A percentile compares a stretch with the other conserved stretches of the same genome.
These are phyloP conservation scores for Jackrogersella multiformis DNA, from an alignment of 495 filamentous ascomycete genomes.

Conservation along the genomic window DNA sequence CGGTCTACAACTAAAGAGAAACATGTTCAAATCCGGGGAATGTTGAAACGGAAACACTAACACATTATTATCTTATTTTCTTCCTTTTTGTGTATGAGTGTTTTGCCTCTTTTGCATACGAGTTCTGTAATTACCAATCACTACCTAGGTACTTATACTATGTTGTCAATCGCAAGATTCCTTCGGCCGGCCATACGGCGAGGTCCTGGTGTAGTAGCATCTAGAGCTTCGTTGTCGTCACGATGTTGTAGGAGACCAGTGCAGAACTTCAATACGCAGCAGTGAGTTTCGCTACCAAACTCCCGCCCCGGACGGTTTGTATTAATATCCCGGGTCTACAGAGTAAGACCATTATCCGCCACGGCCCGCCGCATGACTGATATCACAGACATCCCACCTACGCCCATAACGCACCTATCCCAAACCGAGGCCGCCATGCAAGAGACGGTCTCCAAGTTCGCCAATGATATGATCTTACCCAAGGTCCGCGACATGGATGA, in stretches of 20 bases:
- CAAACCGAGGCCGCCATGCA: constrained; percentile 90
- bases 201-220: constrained; percentile 55
- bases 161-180: constrained; percentile 75
- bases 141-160: constrained; percentile 49
- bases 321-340: constrained; percentile 19
- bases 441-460: constrained; percentile 90
- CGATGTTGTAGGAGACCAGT: constrained; percentile 50
- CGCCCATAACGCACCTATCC: constrained; percentile 91
- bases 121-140: constrained; percentile 1
- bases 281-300: constrained; percentile 51
- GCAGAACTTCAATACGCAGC: constrained; percentile 49
- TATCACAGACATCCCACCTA: constrained; percentile 78
- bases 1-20: too few relatives aligned
- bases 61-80: constrained; percentile 2
- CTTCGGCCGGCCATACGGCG: constrained; percentile 74
- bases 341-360: constrained; percentile 72
- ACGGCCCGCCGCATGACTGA: constrained; percentile 70
- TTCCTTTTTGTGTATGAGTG: constrained; percentile 8
- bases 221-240: constrained; percentile 57
- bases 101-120: background rate
- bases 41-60: constrained; percentile 5
- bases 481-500: constrained; percentile 99
- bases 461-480: constrained; percentile 84
- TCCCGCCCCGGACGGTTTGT: background rate
- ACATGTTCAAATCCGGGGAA: constrained; percentile 29